Percentiles rank a stretch among this genome's conserved stretches.
These are phyloP conservation scores for Incumbomyces delicatus DNA, from an alignment of 2,329 filamentous ascomycete species.

Conservation along the genomic window DNA sequence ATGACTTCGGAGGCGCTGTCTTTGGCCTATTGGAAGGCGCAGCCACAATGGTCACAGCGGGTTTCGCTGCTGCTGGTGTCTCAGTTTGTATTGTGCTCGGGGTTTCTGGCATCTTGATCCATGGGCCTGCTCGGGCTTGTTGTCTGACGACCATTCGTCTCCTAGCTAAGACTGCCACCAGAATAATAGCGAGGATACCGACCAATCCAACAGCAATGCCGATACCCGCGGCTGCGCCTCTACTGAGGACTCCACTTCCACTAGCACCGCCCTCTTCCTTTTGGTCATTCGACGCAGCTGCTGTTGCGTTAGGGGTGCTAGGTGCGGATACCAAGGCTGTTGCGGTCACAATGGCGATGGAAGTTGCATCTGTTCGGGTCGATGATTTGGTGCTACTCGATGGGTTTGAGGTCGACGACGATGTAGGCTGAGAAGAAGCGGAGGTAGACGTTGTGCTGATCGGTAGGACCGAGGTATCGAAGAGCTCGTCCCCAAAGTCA, in stretches of 20 bases:
- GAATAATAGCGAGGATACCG: neutral
- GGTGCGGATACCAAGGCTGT: neutral
- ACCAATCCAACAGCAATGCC: constrained; percentile 1
- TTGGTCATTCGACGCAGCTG: neutral
- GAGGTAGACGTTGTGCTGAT: neutral
- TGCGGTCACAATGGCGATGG: neutral
- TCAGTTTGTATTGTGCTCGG: neutral
- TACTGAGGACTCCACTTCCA: constrained; percentile 1
- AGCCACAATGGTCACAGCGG: neutral
- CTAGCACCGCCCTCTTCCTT: neutral
- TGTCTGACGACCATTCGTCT: neutral
- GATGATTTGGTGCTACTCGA: neutral
- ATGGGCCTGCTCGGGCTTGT: neutral
- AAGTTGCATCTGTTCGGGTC: neutral
- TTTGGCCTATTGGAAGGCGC: neutral
- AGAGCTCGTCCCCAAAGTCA: neutral
- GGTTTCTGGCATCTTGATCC: constrained; percentile 2
- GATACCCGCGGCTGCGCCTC: constrained; percentile 4
- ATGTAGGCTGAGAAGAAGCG: neutral
- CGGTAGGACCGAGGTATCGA: neutral
- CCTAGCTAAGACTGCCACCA: constrained; percentile 1
- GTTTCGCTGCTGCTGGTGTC: neutral
- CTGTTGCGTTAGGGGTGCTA: neutral
- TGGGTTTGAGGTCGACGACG: neutral
- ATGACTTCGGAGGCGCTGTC: neutral